These are phyloP conservation scores for Penicillium sp. DNA, from an alignment of 2,329 filamentous ascomycete species.

Conservation along the genomic window DNA sequence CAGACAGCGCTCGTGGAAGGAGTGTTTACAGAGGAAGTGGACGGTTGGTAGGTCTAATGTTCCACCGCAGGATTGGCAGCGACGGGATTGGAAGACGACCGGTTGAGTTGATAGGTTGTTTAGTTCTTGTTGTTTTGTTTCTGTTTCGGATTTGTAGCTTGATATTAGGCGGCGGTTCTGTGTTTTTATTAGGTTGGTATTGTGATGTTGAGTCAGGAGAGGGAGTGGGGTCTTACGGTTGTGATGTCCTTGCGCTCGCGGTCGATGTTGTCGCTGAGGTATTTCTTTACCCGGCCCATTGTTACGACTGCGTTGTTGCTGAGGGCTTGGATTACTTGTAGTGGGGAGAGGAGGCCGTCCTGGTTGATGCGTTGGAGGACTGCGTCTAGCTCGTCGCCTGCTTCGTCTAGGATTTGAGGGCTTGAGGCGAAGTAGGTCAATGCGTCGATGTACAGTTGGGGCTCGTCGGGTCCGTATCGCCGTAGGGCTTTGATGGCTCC, in stretches of 20 bases:
- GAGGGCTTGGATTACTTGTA: slow-evolving; percentile 94
- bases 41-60: slow-evolving; percentile 82
- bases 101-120: slow-evolving; percentile 73
- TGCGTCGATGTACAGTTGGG: slow-evolving; percentile 86
- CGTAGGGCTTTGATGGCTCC: slow-evolving; percentile 84
- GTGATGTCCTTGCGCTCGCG: slow-evolving; percentile 83
- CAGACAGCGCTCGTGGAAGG: slow-evolving; percentile 88
- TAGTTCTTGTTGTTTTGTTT: slow-evolving; percentile 73
- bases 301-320: slow-evolving; percentile 77
- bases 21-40: slow-evolving; percentile 96
- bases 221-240: slow-evolving; percentile 36
- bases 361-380: slow-evolving; percentile 84
- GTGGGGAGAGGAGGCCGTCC: slow-evolving; percentile 86
- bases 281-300: slow-evolving; percentile 95
- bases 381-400: slow-evolving; percentile 75
- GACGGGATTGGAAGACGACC: slow-evolving; percentile 81
- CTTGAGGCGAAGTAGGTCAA: slow-evolving; percentile 91
- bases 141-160: slow-evolving; percentile 80
- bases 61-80: slow-evolving; percentile 77
- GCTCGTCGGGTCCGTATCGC: slow-evolving; percentile 89
- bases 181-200: neutral
- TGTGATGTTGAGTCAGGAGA: neutral
- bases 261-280: slow-evolving; percentile 82
- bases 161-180: slow-evolving; percentile 74
- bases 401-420: slow-evolving; percentile 74